phyloP scores from a whole-genome alignment of 345 rosid species.

The sweet orange (Citrus sinensis) region DNA sequence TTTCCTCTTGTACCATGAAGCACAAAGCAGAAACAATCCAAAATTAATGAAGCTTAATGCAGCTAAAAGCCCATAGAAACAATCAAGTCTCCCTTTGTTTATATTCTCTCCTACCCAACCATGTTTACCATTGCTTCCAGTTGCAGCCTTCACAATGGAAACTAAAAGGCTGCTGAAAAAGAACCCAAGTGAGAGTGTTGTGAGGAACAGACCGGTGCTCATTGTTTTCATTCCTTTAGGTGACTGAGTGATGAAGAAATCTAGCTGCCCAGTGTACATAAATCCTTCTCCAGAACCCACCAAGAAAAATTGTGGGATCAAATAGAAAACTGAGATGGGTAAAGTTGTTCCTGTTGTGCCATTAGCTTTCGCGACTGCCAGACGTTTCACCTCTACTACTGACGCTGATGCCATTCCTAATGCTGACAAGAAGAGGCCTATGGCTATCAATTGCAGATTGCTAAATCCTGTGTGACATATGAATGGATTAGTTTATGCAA shows the following conservation, averaged over 20 bases:
- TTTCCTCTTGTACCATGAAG: slow-evolving; percentile 35
- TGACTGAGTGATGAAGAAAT: slow-evolving; percentile 64
- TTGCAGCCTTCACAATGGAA: slow-evolving; percentile 36
- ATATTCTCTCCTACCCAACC: slow-evolving; percentile 54
- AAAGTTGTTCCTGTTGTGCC: slow-evolving; percentile 12
- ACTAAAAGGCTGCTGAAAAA: slow-evolving; percentile 61
- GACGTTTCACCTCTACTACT: slow-evolving; percentile 38
- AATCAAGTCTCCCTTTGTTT: slow-evolving; percentile 46
- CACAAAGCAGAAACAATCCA: slow-evolving; percentile 30
- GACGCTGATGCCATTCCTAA: slow-evolving; percentile 62
- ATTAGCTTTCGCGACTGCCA: slow-evolving; percentile 21
- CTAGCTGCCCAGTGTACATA: slow-evolving; percentile 70
- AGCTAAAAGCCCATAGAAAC: slow-evolving; percentile 47
- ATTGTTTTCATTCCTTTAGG: slow-evolving; percentile 72
- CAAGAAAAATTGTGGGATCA: slow-evolving; percentile 61
- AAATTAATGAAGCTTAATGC: slow-evolving; percentile 41
- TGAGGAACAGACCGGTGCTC: slow-evolving; percentile 67
- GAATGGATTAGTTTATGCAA: not conserved
- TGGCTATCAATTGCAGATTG: slow-evolving; percentile 53
- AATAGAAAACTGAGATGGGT: slow-evolving; percentile 47
- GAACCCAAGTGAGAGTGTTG: slow-evolving; percentile 60
- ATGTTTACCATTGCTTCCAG: slow-evolving; percentile 21
- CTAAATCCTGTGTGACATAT: slow-evolving; percentile 39
- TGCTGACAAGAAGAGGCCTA: slow-evolving; percentile 58
- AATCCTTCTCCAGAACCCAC: slow-evolving; percentile 69